Conservation (phyloP, 2,329 filamentous ascomycete genomes). For the Chaetomium olivaceum region DNA sequence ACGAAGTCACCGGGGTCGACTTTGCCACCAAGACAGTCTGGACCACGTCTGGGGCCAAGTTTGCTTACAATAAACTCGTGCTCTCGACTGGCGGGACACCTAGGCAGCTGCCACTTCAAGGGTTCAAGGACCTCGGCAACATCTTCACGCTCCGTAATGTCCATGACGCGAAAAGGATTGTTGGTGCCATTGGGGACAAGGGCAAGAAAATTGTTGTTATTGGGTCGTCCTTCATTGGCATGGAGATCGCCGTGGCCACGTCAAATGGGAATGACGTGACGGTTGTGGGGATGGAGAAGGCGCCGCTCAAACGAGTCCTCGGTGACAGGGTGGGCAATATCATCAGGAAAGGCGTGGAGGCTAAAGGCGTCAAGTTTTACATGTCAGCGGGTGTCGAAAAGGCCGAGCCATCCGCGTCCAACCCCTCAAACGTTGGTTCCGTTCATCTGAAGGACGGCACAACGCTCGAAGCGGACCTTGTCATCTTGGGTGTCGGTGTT, state of each 20-base stretch:
- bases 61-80: conserved; percentile 82
- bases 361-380: conserved; percentile 85
- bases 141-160: conserved; percentile 82
- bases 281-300: conserved; percentile 84
- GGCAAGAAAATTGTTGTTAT: conserved; percentile 91
- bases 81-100: conserved; percentile 85
- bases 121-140: conserved; percentile 83
- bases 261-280: conserved; percentile 79
- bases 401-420: conserved; percentile 68
- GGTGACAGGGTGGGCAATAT: conserved; percentile 78
- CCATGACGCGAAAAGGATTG: conserved; percentile 75
- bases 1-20: conserved; percentile 72
- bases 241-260: conserved; percentile 91
- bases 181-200: conserved; percentile 75
- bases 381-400: conserved; percentile 80
- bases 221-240: conserved; percentile 94
- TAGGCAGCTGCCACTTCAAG: conserved; percentile 72
- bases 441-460: conserved; percentile 86
- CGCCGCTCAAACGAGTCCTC: conserved; percentile 82
- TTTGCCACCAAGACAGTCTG: conserved; percentile 71
- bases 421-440: conserved; percentile 72
- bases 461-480: conserved; percentile 78
- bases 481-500: conserved; percentile 90
- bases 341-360: conserved; percentile 77
- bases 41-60: conserved; percentile 72